A percentile compares a stretch with the other conserved stretches of the same genome.
Evolutionary conservation across 208 protist species (phyloP).

Genomic region (Histomonas meleagridis): DNA sequence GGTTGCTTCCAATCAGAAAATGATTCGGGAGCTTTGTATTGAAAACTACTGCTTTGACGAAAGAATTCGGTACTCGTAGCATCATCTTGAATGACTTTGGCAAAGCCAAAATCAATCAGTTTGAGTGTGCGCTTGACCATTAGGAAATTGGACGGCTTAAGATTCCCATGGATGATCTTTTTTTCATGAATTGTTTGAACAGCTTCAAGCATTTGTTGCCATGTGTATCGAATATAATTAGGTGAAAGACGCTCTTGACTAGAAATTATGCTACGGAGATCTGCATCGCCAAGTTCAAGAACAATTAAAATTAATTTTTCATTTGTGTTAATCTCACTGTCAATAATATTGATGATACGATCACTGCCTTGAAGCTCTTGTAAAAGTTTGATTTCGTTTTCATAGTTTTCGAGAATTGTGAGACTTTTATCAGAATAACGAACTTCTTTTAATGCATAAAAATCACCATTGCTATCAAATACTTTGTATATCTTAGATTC

Average conservation of each 20-base stretch:
- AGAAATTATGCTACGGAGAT: too few species aligned
- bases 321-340: slow-evolving; percentile 34
- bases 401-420: not conserved
- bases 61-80: slow-evolving; percentile 50
- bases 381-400: slow-evolving; percentile 55
- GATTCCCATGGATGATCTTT: slow-evolving; percentile 54
- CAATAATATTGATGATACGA: slow-evolving; percentile 47
- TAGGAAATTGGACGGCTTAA: slow-evolving; percentile 61
- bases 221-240: slow-evolving; percentile 35
- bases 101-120: slow-evolving; percentile 58
- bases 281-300: slow-evolving; percentile 9
- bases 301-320: slow-evolving; percentile 43
- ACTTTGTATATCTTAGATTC: slow-evolving; percentile 53
- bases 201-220: slow-evolving; percentile 52
- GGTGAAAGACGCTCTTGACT: not conserved
- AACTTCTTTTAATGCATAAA: slow-evolving; percentile 41
- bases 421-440: not conserved
- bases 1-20: slow-evolving; percentile 33
- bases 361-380: slow-evolving; percentile 24
- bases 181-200: slow-evolving; percentile 54
- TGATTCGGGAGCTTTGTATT: slow-evolving; percentile 60
- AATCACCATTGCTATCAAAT: not conserved
- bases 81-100: slow-evolving; percentile 39
- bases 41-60: slow-evolving; percentile 51
- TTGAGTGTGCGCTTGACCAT: slow-evolving; percentile 54